Base-by-base conservation (phyloP, 495 filamentous ascomycete species). In the Tirmania nivea region DNA sequence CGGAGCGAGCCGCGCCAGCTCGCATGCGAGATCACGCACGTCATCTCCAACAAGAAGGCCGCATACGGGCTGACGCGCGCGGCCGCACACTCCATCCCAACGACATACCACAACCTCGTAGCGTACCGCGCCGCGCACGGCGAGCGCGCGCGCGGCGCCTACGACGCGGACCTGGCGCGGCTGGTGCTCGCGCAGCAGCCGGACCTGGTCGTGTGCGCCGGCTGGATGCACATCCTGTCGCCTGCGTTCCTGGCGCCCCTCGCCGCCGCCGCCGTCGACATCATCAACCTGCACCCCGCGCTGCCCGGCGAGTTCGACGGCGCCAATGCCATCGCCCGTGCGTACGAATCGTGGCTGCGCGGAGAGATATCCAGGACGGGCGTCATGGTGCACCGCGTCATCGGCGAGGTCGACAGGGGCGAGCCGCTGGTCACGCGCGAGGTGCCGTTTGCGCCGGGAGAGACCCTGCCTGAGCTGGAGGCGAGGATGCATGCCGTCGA, bases 351-450 rank as follows among this genome's bases (percentile, higher is more conserved):
- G 51, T 92, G 78, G 66, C 60, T 79, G 62, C 77, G 75, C 65
- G 75, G 89, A 37, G 74, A 81, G 60, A 64, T 72, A 56, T 68
- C 67, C 49, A 78, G 73, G 64, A 94, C 86, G 1, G 87, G 87
- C 1, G 79, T 90, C n/a, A 94, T 96, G 87, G 78, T 92, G 3
- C 87, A 94, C 67, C 79, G 85, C 63, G 85, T 94, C 48, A 83
- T 94, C 58, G 75, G 72, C 39, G 79, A 88, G 60, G 86, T 93
- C 42, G 88, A 94, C 67, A 75, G 79, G 63, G 88, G 88, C 2
- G 71, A 74, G 59, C 79, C 84, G 6, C 78, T 94, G 57, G 65
- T 88, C 52, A 75, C 81, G 10, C 66, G 70, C 57, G 81, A 87
- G 70, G 77, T 94, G 49, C 72, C 75, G 52, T 80, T 86, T 57